These are phyloP conservation scores for Amanita muscaria DNA, from an alignment of 768 basidiomycete species.

Conservation along the genomic window DNA sequence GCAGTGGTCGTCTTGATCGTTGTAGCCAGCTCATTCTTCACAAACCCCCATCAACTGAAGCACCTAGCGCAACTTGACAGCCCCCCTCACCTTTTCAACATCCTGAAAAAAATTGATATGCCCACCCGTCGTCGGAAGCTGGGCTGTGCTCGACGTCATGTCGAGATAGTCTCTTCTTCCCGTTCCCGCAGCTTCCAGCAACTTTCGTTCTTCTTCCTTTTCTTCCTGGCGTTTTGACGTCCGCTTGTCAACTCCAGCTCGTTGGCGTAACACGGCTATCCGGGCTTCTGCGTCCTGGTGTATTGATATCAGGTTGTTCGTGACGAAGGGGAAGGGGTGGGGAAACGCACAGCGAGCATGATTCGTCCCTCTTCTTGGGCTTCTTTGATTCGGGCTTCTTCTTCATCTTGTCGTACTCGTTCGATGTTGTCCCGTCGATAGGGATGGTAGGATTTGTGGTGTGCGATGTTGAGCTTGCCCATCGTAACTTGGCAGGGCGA, in stretches of 20 bases:
- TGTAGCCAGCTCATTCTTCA: constrained; percentile 36
- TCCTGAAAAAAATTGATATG: constrained; percentile 85
- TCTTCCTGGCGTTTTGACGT: constrained; percentile 14
- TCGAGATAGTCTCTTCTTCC: constrained; percentile 15
- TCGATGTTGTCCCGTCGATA: constrained; percentile 82
- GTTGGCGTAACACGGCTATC: constrained; percentile 52
- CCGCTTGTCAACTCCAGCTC: constrained; percentile 32
- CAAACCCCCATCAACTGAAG: background rate
- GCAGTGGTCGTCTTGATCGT: constrained; percentile 40
- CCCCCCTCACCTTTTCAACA: constrained; percentile 51
- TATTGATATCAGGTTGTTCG: constrained; percentile 13
- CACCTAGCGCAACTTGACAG: no score
- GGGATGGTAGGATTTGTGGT: constrained; percentile 88
- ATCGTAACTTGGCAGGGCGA: no score
- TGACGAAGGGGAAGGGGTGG: background rate
- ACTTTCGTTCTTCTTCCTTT: constrained; percentile 30
- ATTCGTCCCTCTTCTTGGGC: constrained; percentile 64
- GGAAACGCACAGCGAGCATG: constrained; percentile 52
- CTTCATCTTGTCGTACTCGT: constrained; percentile 72
- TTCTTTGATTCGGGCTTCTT: constrained; percentile 60
- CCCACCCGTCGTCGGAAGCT: constrained; percentile 40
- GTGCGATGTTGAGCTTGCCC: constrained; percentile 85
- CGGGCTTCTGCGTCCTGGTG: constrained; percentile 74
- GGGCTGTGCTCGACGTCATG: background rate
- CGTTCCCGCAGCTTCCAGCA: constrained; percentile 21